These are phyloP conservation scores for Sporothrix luriei DNA, from an alignment of 2,329 filamentous ascomycete species.

Conservation along the genomic window DNA sequence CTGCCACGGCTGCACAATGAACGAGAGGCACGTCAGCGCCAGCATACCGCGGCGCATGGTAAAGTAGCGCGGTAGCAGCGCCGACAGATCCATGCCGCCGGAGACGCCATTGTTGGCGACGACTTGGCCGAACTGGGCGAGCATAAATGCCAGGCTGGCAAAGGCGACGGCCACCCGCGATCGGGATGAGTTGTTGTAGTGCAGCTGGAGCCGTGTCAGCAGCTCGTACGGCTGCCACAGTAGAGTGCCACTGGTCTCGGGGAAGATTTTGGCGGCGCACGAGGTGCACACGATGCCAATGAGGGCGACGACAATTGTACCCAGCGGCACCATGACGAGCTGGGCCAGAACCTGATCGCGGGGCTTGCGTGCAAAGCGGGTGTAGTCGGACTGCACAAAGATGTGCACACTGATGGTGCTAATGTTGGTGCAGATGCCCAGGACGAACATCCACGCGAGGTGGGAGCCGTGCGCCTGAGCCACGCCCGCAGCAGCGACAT, in stretches of 20 bases:
- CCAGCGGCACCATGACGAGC: constrained; percentile 45
- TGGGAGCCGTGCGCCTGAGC: constrained; percentile 25
- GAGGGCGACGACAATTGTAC: constrained; percentile 46
- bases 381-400: constrained; percentile 51
- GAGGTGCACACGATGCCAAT: constrained; percentile 44
- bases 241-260: constrained; percentile 43
- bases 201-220: constrained; percentile 43
- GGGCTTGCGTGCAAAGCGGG: constrained; percentile 47
- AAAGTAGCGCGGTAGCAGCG: constrained; percentile 55
- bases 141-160: constrained; percentile 49
- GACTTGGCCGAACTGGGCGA: constrained; percentile 52
- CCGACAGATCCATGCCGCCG: constrained; percentile 58
- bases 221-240: constrained; percentile 49
- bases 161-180: constrained; percentile 51
- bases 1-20: constrained; percentile 50
- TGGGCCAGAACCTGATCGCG: constrained; percentile 49
- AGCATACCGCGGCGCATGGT: constrained; percentile 55
- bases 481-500: constrained; percentile 29
- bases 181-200: constrained; percentile 40
- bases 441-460: constrained; percentile 45
- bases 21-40: constrained; percentile 16
- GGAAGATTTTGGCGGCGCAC: constrained; percentile 38
- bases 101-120: constrained; percentile 53
- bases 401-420: constrained; percentile 50
- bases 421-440: constrained; percentile 48